Conservation (phyloP, 2,329 filamentous ascomycete genomes). For the Fusarium aywerte region DNA sequence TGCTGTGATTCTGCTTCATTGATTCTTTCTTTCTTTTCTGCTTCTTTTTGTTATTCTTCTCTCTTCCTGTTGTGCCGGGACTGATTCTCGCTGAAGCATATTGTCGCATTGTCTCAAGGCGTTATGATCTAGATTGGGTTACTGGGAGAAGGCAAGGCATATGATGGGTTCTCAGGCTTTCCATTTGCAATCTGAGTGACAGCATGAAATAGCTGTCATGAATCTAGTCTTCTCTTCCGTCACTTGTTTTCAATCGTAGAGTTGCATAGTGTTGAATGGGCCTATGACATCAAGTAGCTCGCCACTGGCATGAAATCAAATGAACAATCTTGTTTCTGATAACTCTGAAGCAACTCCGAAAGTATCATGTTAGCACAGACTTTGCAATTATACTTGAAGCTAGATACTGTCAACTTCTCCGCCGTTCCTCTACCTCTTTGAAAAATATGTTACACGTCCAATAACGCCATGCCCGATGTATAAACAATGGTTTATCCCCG, state of each 20-base stretch:
- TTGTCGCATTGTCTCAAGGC: conserved; percentile 45
- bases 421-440: conserved; percentile 47
- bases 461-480: conserved; percentile 55
- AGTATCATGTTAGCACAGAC: conserved; percentile 15
- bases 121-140: conserved; percentile 43
- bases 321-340: conserved; percentile 1
- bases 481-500: conserved; percentile 48
- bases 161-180: conserved; percentile 26
- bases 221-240: conserved; percentile 29
- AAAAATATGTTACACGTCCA: conserved; percentile 51
- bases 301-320: conserved; percentile 22
- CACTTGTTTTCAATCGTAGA: conserved; percentile 31
- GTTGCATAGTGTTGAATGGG: conserved; percentile 17
- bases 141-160: conserved; percentile 25
- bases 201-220: conserved; percentile 19
- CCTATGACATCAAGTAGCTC: conserved; percentile 34
- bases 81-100: conserved; percentile 38
- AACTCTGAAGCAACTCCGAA: neutral
- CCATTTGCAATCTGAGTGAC: conserved; percentile 13
- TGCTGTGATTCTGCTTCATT: conserved; percentile 36
- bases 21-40: neutral
- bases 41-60: neutral
- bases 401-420: conserved; percentile 42
- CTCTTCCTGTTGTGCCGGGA: conserved; percentile 25
- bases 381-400: conserved; percentile 27